A percentile compares a stretch with the other conserved stretches of the same genome.
Evolutionary conservation across 331 rosid species (phyloP).

Genomic region (Quercus tomentella): DNA sequence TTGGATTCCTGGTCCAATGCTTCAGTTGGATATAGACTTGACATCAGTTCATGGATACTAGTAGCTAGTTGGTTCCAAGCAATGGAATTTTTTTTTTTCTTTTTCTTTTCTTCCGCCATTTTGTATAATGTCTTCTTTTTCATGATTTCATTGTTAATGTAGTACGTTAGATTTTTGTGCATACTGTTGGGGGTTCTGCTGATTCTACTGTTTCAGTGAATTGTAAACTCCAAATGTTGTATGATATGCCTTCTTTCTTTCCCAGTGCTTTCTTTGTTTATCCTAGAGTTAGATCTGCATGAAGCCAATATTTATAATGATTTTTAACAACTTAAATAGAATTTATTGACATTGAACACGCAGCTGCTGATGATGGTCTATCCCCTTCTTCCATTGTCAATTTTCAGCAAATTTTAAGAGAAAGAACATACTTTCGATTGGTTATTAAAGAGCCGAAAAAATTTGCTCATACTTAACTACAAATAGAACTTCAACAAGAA

Average conservation of each 20-base stretch:
- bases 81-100: neutral
- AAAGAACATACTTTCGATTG: too few species aligned
- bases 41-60: neutral
- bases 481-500: too few species aligned
- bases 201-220: neutral
- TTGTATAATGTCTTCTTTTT: neutral
- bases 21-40: slow-evolving; percentile 8
- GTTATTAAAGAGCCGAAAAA: too few species aligned
- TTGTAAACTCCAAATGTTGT: neutral
- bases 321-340: too few species aligned
- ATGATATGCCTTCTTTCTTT: neutral
- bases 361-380: too few species aligned
- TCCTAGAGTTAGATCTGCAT: too few species aligned
- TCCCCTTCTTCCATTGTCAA: too few species aligned
- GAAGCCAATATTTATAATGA: too few species aligned
- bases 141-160: neutral
- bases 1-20: slow-evolving; percentile 6
- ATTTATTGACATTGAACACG: too few species aligned
- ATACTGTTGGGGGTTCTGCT: neutral
- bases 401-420: too few species aligned
- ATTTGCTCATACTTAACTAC: too few species aligned
- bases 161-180: neutral
- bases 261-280: neutral
- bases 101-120: neutral
- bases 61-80: neutral